Base-by-base conservation (phyloP, 306 rosid genomes). In the Quercus wislizeni region DNA sequence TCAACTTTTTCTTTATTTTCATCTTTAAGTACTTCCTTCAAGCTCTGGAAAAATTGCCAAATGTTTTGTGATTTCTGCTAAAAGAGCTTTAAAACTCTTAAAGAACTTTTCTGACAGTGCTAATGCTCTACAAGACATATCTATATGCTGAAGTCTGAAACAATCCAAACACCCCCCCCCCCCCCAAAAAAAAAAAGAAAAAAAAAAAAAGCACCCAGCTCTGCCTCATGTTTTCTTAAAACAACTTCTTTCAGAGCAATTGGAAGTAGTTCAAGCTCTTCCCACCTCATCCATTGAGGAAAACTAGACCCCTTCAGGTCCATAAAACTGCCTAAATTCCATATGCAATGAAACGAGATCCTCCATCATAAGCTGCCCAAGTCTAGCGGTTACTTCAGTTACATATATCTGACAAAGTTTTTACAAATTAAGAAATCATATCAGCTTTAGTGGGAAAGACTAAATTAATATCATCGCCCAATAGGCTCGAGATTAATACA, bases 361-460 rank as follows among this genome's bases (percentile, higher is more conserved):
- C 81, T 92, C 93, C 97, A 94, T 87, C 97, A 94, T 85, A 82
- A 94, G 85, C 85, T 86, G 88, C 71, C 97, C 98, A 23, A 94
- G 76, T 83, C 88, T 91, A 28, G 90, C 81, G 1, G 98, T 67
- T 77, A 92, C 97, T 81, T 91, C 93, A 4, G 98, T 92, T 51
- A 71, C 88, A 76, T 89, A 94, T 78, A 94, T 87, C 98, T 92
- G 84, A 61, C 62, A 82, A 80, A 79, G 28, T 27, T 27, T 81
- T 63, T 58, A 81, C 13, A 64, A 85, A 74, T 43, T 69, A 73
- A 71, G 9, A 57, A 56, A 64, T 21, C n/a, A 56, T 35, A 78
- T 56, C 12, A 21, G 46, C 33, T 9, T 17, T 28, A 8, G 9
- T 58, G 20, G 25, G 55, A 18, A 35, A 30, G 15, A 5, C 35